Percentiles rank a stretch among this genome's conserved stretches.
Evolutionary conservation across 2,329 filamentous ascomycete species (phyloP).

Genomic region (Endoconidiophora laricicola): DNA sequence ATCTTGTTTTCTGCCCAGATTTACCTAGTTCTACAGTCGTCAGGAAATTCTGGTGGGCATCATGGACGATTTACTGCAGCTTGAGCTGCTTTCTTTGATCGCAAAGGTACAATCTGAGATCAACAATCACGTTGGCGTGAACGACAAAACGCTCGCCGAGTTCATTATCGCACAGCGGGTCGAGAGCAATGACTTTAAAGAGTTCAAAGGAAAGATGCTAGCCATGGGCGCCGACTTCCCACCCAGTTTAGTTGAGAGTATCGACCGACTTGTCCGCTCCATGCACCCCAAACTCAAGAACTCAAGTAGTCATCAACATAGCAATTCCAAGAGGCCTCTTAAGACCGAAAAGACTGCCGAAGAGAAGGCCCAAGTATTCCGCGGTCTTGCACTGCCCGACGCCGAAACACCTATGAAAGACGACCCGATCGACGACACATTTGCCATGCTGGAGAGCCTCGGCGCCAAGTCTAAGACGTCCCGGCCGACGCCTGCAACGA

Average conservation of each 20-base stretch:
- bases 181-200: constrained; percentile 50
- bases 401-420: constrained; percentile 25
- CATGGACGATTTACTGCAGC: constrained; percentile 83
- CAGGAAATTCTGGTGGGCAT: constrained; percentile 12
- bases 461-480: constrained; percentile 30
- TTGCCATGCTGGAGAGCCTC: constrained; percentile 76
- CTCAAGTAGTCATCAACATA: constrained; percentile 11
- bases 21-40: not conserved
- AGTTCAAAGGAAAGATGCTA: constrained; percentile 62
- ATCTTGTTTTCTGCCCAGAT: not conserved
- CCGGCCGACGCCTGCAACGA: constrained; percentile 17
- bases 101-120: constrained; percentile 89
- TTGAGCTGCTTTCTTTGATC: constrained; percentile 86
- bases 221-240: constrained; percentile 70
- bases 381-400: constrained; percentile 74
- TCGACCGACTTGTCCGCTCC: constrained; percentile 73
- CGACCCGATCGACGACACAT: constrained; percentile 75
- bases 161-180: constrained; percentile 85
- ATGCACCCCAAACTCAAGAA: constrained; percentile 83
- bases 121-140: constrained; percentile 81
- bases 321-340: not conserved
- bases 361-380: constrained; percentile 77
- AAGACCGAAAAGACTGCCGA: constrained; percentile 23
- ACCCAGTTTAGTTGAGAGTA: constrained; percentile 70
- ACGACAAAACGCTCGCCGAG: constrained; percentile 88